Base-by-base conservation (phyloP, 495 filamentous ascomycete species). In the Neurospora sp. region DNA sequence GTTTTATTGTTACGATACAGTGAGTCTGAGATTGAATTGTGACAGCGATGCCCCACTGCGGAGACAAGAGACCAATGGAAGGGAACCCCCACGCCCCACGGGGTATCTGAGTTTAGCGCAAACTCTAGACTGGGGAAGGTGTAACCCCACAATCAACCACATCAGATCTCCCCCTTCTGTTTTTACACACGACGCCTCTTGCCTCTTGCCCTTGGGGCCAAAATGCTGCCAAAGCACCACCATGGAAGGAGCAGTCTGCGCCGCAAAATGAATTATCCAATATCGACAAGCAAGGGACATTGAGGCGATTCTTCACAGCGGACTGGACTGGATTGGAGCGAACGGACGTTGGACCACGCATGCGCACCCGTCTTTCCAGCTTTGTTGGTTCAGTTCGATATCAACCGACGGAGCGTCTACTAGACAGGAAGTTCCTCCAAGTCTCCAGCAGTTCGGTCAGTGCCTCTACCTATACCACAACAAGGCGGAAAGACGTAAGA, bases 1-100 rank as follows among this genome's bases (percentile, higher is more conserved):
- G 27, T 31, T 27, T 31, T 31, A 4, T 31, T 6, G 48, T 59
- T 61, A 31, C 48, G 22, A 61, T 61, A 31, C 22, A 59, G 48
- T 1, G 53, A 61, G 53, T 8, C n/a, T 46, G 41, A 44, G 41
- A 44, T 44, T 44, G 39, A 42, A 6, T 37, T 37, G 39, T 31
- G 39, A 31, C 16, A 44, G 39, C 16, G 37, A 59, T 38, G 35
- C 44, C 46, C 37, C 41, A 39, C 44, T 53, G 65, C 41, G 68
- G 68, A 22, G 71, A 22, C 27, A 35, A 31, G 53, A 61, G 22
- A 35, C 53, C 53, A 40, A 27, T 27, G 27, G 27, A 27, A 27
- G 27, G 27, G 27, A 27, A 74, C 77, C 79, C 77, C 79, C 77
- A 79, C 79, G 76, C 79, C 78, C 78, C 78, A 79, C 69, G 76